A percentile compares a stretch with the other conserved stretches of the same genome.
Evolutionary conservation across 192 early-diverging fungal species (phyloP).

Genomic region (Mortierella antarctica): DNA sequence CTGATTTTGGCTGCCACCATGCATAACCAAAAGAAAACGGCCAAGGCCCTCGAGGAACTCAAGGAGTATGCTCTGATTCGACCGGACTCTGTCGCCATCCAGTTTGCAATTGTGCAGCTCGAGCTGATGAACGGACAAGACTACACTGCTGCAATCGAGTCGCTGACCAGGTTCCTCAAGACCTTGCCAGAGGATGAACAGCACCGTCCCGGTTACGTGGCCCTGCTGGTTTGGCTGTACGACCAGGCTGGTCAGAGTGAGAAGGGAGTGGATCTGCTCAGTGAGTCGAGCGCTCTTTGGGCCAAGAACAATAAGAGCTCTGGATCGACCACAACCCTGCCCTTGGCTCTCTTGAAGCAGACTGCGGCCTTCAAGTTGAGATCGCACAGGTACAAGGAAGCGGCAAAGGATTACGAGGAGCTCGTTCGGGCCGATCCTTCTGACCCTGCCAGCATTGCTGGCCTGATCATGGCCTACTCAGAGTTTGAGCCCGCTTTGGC

Average conservation of each 20-base stretch:
- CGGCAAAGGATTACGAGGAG: conserved; percentile 75
- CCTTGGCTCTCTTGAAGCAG: conserved; percentile 64
- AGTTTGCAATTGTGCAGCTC: conserved; percentile 73
- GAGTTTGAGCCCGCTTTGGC: conserved; percentile 68
- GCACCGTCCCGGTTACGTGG: conserved; percentile 73
- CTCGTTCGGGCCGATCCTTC: conserved; percentile 74
- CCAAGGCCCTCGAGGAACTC: conserved; percentile 68
- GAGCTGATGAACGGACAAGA: conserved; percentile 58
- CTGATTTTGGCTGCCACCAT: conserved; percentile 68
- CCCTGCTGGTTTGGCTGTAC: conserved; percentile 78
- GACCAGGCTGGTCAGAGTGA: conserved; percentile 70
- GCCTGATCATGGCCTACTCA: conserved; percentile 72
- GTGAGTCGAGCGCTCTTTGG: conserved; percentile 70
- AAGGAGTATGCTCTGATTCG: conserved; percentile 50
- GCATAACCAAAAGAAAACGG: conserved; percentile 64
- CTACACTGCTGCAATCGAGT: conserved; percentile 59
- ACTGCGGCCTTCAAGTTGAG: conserved; percentile 77
- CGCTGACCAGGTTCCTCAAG: conserved; percentile 57
- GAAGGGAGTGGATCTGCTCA: conserved; percentile 66
- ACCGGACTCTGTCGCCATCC: conserved; percentile 62
- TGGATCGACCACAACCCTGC: conserved; percentile 21
- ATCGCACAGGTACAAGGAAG: conserved; percentile 65
- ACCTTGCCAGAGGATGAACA: conserved; percentile 42
- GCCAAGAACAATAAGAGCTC: conserved; percentile 41
- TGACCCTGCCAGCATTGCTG: conserved; percentile 72